Base-by-base conservation (phyloP, 2,329 filamentous ascomycete species). In the Orbilia oligospora region DNA sequence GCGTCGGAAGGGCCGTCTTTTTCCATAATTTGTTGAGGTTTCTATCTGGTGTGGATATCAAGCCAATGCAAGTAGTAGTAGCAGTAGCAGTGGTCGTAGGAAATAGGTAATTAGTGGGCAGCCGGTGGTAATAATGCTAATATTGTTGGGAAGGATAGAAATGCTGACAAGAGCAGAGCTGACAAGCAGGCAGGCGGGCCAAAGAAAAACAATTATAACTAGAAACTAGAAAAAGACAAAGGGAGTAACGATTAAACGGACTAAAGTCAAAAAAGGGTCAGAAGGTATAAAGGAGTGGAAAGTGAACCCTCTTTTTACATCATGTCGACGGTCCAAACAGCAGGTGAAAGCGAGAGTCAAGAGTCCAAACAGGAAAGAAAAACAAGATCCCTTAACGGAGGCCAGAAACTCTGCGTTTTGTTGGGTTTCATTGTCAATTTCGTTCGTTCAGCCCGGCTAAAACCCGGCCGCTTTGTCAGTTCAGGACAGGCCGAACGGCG, bases 351-450 rank as follows among this genome's bases (percentile, higher is more conserved):
- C 70, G 70, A 67, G 36, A 38, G 6, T 9, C 16, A 58, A 18
- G 30, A 30, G 30, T 58, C 53, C 18, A 58, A 58, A 56, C 20
- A 53, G 67, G 56, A 46, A 48, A 30, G 36, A 66, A 41, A 53
- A 27, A 48, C 5, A 51, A 24, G 20, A 20, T 16, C 38, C 14
- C 38, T 41, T 14, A 9, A 36, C 33, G 9, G 5, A 36, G 1
- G 33, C 9, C 27, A 30, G 9, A 16, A n/a, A 44, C 12, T 4
- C 44, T 8, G 58, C 58, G 51, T 73, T 73, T 51, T 73, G 70
- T 73, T 73, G 70, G 46, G 70, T 67, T 73, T 73, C 70, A 73
- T 49, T 48, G n/a, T n/a, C n/a, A n/a, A n/a, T n/a, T n/a, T n/a
- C n/a, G n/a, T 64, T 48, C 58, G 58, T 48, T 49, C 44, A 49